Evolutionary conservation across 176 grass and related monocot genomes (phyloP).

Genomic region (Carex scoparia): DNA sequence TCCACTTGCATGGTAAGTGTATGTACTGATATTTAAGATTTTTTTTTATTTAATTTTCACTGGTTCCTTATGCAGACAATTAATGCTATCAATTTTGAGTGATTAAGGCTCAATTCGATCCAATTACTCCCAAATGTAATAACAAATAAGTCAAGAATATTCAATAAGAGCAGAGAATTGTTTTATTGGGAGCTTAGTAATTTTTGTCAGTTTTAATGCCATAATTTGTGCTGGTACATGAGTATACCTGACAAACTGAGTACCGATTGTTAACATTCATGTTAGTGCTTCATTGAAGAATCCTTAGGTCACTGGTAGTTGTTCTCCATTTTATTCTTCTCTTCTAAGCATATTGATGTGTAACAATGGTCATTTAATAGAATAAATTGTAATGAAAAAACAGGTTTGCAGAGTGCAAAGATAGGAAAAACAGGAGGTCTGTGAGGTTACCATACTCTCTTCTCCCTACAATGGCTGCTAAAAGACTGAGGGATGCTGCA

Average conservation of each 20-base stretch:
- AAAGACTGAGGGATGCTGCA: slow-evolving; percentile 64
- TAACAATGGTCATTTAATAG: neutral
- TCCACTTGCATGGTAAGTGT: slow-evolving; percentile 83
- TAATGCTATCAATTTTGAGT: neutral
- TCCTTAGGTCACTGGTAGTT: neutral
- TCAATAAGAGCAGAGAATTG: neutral
- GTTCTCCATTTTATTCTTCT: neutral
- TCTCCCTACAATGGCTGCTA: slow-evolving; percentile 70
- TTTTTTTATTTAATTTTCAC: neutral
- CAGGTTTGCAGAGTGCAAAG: slow-evolving; percentile 99
- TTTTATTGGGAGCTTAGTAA: no score
- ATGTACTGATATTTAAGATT: neutral
- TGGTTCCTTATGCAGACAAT: neutral
- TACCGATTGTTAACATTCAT: neutral
- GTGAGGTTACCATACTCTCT: slow-evolving; percentile 80
- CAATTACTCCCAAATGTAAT: neutral
- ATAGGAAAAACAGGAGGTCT: slow-evolving; percentile 65
- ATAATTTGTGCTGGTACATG: slow-evolving; percentile 16
- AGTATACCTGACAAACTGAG: neutral
- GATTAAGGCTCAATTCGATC: neutral
- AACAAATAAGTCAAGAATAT: neutral
- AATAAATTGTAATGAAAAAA: slow-evolving; percentile 49
- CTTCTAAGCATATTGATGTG: neutral
- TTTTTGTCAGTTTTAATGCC: slow-evolving; percentile 13
- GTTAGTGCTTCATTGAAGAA: neutral